Evolutionary conservation across 169 alveolate genomes (phyloP), one percentile per base, ranked within the genome.

Genomic region (Miamiensis avidus): DNA sequence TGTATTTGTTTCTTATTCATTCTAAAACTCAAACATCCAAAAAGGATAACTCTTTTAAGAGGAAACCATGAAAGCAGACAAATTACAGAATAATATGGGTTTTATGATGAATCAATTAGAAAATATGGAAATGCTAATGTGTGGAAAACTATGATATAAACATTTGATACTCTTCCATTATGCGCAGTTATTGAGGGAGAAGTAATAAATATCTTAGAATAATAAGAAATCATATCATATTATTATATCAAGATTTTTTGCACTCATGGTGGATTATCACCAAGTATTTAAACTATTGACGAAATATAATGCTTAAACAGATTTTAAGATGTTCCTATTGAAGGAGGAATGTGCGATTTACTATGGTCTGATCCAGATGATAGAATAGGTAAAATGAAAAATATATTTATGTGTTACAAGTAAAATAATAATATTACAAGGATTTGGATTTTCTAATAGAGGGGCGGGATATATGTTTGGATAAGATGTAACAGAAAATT

Each of bases 401-500:
- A n/a, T 6, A 78, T 85, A 65, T 87, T 86, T 32, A n/a, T n/a
- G n/a, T n/a, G n/a, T 11, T 78, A 34, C 29, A 34, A 34, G n/a
- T 33, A 32, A 34, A 6, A 26, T 28, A 29, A 27, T 91, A 34
- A 92, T 89, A 28, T 82, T 86, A 27, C 83, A 84, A 65, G 99
- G 99, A 34, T 98, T 99, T 99, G 97, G 97, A 28, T 90, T 96
- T 34, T 93, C 98, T 74, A 99, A 99, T 20, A 92, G 99, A 82
- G 99, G 99, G 15, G 99, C 99, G 0, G 99, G 99, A 31, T 98
- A 95, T 89, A 94, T 98, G 83, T 99, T 99, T 87, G 99, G 99
- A 31, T 98, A 95, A 73, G 99, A 98, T 93, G 95, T 98, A 32
- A 92, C 91, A 30, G 88, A 91, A 82, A 92, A 97, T 85, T 98